Conservation (phyloP, 768 basidiomycete genomes). For the Kwoniella botswanensis region DNA sequence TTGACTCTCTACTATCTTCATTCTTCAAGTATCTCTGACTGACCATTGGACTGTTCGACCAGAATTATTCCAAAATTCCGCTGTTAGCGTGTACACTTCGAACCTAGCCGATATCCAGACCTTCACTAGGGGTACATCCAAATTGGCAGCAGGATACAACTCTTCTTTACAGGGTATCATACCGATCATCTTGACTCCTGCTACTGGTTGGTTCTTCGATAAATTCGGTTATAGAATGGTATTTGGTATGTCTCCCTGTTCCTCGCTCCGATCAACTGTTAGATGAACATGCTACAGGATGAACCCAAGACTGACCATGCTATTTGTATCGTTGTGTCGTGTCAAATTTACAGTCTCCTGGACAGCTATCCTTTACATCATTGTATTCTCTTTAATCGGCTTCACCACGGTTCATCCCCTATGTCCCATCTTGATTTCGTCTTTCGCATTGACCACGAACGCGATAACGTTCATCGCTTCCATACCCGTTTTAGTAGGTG, state of each 20-base stretch:
- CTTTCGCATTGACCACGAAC: constrained; percentile 48
- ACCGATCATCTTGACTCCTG: constrained; percentile 55
- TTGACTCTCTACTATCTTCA: too few species aligned
- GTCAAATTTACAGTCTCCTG: constrained; percentile 41
- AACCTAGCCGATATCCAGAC: constrained; percentile 56
- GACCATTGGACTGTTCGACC: too few species aligned
- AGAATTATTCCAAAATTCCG: constrained; percentile 53
- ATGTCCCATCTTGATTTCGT: constrained; percentile 48
- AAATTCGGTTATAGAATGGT: constrained; percentile 50
- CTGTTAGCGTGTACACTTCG: constrained; percentile 47
- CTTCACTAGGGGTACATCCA: constrained; percentile 47
- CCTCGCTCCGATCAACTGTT: too few species aligned
- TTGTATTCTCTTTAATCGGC: constrained; percentile 52
- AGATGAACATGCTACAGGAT: too few species aligned
- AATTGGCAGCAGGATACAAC: constrained; percentile 56
- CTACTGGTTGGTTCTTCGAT: constrained; percentile 53
- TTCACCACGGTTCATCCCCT: constrained; percentile 54
- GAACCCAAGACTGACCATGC: neutral
- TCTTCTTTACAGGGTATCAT: constrained; percentile 50
- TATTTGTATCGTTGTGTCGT: neutral
- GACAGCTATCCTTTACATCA: constrained; percentile 51
- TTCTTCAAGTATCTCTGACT: too few species aligned
- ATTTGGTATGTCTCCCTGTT: constrained; percentile 32
- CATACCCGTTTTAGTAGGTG: constrained; percentile 50
- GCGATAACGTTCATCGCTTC: constrained; percentile 52